These are phyloP conservation scores for Coemansia sp. DNA, from an alignment of 192 early-diverging fungal genomes.

Conservation along the genomic window DNA sequence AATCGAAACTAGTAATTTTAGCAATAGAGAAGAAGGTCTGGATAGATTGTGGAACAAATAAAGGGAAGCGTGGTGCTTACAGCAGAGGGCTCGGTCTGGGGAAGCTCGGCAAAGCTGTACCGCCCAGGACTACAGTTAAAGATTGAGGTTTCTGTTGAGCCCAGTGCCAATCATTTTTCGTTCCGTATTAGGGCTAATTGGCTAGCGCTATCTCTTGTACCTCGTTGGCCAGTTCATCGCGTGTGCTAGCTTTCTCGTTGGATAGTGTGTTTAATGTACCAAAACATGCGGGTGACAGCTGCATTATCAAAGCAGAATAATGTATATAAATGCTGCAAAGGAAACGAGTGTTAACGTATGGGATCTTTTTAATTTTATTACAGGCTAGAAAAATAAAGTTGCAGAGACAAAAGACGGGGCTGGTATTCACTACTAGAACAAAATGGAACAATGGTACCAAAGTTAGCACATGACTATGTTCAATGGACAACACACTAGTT, in stretches of 20 bases:
- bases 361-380: neutral
- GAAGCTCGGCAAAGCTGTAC: slow-evolving; percentile 5
- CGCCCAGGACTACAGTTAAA: neutral
- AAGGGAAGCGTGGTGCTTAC: slow-evolving; percentile 18
- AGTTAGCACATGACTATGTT: too few relatives aligned
- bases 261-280: neutral
- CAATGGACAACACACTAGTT: too few relatives aligned
- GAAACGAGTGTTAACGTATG: neutral
- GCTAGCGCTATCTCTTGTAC: slow-evolving; percentile 9
- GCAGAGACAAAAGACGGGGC: neutral
- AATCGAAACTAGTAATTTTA: neutral
- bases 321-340: neutral
- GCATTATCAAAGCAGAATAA: slow-evolving; percentile 1
- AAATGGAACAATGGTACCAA: too few relatives aligned
- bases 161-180: neutral
- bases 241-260: neutral
- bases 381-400: neutral
- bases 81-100: slow-evolving; percentile 26
- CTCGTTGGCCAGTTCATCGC: slow-evolving; percentile 27
- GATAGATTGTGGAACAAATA: neutral
- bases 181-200: neutral
- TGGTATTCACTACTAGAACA: too few relatives aligned
- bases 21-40: neutral
- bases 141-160: neutral
- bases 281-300: neutral